Base-by-base conservation (phyloP, 1,284 basidiomycete species). In the Ustilago xerochloae region DNA sequence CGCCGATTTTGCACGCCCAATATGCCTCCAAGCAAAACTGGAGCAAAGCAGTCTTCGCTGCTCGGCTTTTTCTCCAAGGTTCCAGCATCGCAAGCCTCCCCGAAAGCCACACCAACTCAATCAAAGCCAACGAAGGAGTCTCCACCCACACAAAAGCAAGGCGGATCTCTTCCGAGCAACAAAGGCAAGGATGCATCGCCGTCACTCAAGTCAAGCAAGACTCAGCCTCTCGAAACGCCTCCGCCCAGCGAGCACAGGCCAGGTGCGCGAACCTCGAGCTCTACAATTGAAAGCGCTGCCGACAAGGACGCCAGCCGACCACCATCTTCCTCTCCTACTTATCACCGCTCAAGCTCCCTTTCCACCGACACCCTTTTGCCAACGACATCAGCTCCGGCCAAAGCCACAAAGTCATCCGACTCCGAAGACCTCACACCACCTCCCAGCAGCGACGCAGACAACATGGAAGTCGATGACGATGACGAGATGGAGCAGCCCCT, bases 51-150 rank as follows among this genome's bases (percentile, higher is more conserved):
- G 56, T 70, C 70, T 29, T 64, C 73, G 33, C 66, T 78, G 55
- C 75, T 76, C 9, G 77, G 77, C 47, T 78, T 78, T 66, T 78
- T 78, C 43, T 56, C 69, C 47, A 76, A 77, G 46, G 67, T 58
- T 20, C 33, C 66, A 24, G 51, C 73, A 10, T 13, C 56, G 3
- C 69, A 62, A 18, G n/a, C 50, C 20, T 22, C 58, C 9, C 38
- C 65, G 28, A 58, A 58, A 46, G 12, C 65, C 18, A 49, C 50
- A 9, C 38, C 65, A 6, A 9, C 56, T n/a, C 49, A 57, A 18
- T 39, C 38, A 6, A 24, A 33, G 28, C 26, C 51, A 35, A 28
- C 47, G 16, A 39, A 50, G n/a, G 48, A 38, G 26, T 10, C 51
- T 12, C 24, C 28, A 28, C 15, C 32, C 46, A 18, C 33, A 39